These are phyloP conservation scores for Aspergillus piperis DNA, from an alignment of 2,329 filamentous ascomycete genomes.

Conservation along the genomic window DNA sequence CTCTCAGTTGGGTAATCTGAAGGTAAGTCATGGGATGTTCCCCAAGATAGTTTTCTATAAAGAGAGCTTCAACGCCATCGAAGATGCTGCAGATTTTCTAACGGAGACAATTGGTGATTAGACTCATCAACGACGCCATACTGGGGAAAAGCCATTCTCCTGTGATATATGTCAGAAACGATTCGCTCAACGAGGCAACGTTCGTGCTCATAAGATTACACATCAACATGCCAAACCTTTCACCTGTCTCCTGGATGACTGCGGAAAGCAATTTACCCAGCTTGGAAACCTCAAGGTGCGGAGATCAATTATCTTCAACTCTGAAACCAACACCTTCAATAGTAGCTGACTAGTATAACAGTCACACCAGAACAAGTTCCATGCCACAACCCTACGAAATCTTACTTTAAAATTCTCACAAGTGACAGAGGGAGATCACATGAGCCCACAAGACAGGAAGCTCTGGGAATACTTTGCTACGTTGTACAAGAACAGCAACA, in stretches of 20 bases:
- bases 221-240: conserved; percentile 78
- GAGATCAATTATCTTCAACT: background rate
- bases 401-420: conserved; percentile 71
- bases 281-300: conserved; percentile 85
- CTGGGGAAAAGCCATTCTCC: conserved; percentile 79
- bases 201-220: conserved; percentile 78
- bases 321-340: background rate
- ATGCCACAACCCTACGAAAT: conserved; percentile 69
- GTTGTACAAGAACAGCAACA: conserved; percentile 98
- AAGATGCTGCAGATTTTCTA: background rate
- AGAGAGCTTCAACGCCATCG: background rate
- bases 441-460: conserved; percentile 70
- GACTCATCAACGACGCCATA: conserved; percentile 86
- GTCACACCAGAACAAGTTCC: conserved; percentile 94
- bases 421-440: conserved; percentile 60
- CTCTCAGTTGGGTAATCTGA: conserved; percentile 87
- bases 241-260: conserved; percentile 77
- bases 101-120: conserved; percentile 34
- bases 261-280: conserved; percentile 85
- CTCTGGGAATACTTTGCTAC: conserved; percentile 81
- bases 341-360: conserved; percentile 36
- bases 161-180: conserved; percentile 78
- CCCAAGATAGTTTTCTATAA: background rate
- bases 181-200: conserved; percentile 84
- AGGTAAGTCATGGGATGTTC: conserved; percentile 54